Evolutionary conservation across 129 eudicot species (phyloP), one percentile per base, ranked within the genome.

Genomic region (Arctium lappa): DNA sequence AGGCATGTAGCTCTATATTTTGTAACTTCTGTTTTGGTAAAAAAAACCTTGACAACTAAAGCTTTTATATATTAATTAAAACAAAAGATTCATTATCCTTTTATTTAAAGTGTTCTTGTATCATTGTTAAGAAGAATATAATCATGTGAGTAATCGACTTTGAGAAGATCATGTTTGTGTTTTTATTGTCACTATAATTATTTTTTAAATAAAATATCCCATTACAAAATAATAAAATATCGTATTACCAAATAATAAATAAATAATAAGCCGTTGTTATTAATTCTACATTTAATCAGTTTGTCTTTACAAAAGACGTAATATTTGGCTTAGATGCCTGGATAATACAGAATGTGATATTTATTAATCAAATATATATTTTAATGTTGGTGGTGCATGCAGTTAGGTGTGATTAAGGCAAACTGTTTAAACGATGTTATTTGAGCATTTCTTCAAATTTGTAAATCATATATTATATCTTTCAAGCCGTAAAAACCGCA

Each of bases 51-150:
- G 12, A 74, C 46, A 42, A 39, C 30, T 53, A 53, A 53, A n/a
- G 29, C 36, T 2, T 40, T 74, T 72, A 71, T 71, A 34, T 13
- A 27, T 27, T 66, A 56, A n/a, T 15, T 56, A 66, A 22, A 29
- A 22, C 31, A 27, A 66, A 66, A 66, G 71, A 66, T 27, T 29
- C 71, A 66, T 29, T 8, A 8, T 66, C 15, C 34, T 7, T 66
- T 29, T 18, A 27, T 69, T 79, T 79, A 70, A 80, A 80, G 48
- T 69, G 48, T 44, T 80, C 69, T 69, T 70, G 48, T 27, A 71
- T 80, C 46, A 71, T 71, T 71, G 56, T 80, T 70, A 46, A 46
- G 77, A 70, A 80, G 83, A 69, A 70, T 80, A 80, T 69, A 69
- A 80, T 70, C 76, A 70, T 22, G 70, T 31, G 69, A 48, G 62